Evolutionary conservation across 805 yeast genomes (phyloP).

Genomic region (Saccharomyces jurei): DNA sequence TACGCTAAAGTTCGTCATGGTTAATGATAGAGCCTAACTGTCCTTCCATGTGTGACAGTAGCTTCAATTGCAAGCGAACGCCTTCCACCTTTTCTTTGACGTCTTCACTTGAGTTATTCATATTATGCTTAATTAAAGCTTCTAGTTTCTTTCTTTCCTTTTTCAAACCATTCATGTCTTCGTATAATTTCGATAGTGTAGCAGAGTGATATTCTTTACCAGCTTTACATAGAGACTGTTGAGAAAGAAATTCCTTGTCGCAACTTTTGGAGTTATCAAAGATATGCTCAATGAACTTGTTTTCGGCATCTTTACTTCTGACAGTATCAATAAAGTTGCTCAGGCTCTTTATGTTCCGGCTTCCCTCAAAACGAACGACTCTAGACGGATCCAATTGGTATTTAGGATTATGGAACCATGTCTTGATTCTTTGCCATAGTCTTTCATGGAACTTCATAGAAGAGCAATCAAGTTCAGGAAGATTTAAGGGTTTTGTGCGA

Average conservation of each 20-base stretch:
- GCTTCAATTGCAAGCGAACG: neutral
- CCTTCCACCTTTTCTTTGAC: neutral
- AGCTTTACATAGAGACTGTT: conserved; percentile 6
- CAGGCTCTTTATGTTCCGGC: conserved; percentile 40
- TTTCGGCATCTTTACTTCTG: conserved; percentile 9
- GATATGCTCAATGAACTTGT: conserved; percentile 11
- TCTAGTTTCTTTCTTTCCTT: conserved; percentile 27
- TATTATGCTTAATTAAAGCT: conserved; percentile 17
- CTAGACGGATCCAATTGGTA: conserved; percentile 27
- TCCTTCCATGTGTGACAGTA: neutral
- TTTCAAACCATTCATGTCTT: conserved; percentile 34
- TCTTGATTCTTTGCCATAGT: conserved; percentile 4
- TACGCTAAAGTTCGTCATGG: neutral
- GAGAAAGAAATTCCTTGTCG: conserved; percentile 1
- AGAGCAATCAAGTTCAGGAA: conserved; percentile 1
- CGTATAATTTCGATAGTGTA: conserved; percentile 20
- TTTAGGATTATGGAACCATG: conserved; percentile 9
- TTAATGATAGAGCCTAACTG: neutral
- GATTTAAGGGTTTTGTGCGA: conserved; percentile 25
- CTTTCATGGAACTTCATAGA: conserved; percentile 6
- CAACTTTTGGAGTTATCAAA: conserved; percentile 30
- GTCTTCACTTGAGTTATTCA: conserved; percentile 24
- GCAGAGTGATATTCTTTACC: conserved; percentile 12
- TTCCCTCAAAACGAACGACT: conserved; percentile 51
- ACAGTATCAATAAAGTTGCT: conserved; percentile 41